Conservation (phyloP, 441 rosid genomes). For the Gossypium davidsonii region DNA sequence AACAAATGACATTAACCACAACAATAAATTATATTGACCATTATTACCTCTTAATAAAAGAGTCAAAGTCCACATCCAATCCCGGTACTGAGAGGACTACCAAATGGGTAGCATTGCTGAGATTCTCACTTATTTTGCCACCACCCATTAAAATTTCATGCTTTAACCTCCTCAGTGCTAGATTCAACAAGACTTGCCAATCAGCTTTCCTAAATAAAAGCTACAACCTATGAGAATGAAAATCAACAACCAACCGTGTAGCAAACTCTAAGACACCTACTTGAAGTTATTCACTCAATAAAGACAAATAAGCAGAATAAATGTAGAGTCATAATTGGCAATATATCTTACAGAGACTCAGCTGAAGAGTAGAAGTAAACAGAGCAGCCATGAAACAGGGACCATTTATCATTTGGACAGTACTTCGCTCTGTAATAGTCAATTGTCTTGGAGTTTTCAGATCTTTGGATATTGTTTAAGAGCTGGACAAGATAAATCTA, state of each 20-base stretch:
- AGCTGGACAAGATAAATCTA: slow-evolving; percentile 41
- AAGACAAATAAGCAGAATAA: slow-evolving; percentile 8
- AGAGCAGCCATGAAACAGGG: slow-evolving; percentile 57
- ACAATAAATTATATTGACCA: not conserved
- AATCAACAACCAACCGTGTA: slow-evolving; percentile 14
- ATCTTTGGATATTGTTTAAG: slow-evolving; percentile 52
- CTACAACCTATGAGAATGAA: slow-evolving; percentile 10
- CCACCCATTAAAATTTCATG: slow-evolving; percentile 72
- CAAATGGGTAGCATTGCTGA: slow-evolving; percentile 65
- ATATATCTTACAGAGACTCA: slow-evolving; percentile 44
- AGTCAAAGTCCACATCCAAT: slow-evolving; percentile 38
- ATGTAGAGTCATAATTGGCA: slow-evolving; percentile 6
- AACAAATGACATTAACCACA: slow-evolving; percentile 1
- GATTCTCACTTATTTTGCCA: slow-evolving; percentile 61
- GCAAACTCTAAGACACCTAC: slow-evolving; percentile 1
- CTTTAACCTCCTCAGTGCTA: slow-evolving; percentile 61
- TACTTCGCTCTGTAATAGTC: slow-evolving; percentile 59
- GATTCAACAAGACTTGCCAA: slow-evolving; percentile 46
- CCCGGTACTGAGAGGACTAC: slow-evolving; percentile 53
- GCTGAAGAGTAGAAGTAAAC: slow-evolving; percentile 41
- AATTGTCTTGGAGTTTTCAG: slow-evolving; percentile 39
- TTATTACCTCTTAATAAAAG: slow-evolving; percentile 43
- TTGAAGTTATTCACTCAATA: not conserved
- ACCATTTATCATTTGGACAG: slow-evolving; percentile 72
- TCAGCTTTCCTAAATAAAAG: slow-evolving; percentile 43